Evolutionary conservation across 2,329 filamentous ascomycete species (phyloP).

Genomic region (Fusarium subglutinans): DNA sequence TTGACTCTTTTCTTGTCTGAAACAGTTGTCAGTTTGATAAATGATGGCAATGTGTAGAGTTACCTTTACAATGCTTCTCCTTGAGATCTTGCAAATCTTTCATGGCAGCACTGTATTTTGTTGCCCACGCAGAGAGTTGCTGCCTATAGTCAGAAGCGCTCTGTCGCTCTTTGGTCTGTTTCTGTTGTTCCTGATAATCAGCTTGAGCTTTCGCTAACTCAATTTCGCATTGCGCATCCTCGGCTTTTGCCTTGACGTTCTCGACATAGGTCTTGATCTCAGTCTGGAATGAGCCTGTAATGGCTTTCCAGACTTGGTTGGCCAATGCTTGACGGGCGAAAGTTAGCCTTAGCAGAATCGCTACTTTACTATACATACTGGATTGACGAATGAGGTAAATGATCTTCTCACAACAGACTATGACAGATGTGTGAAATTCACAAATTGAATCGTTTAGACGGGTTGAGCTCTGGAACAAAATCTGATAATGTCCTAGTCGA

Average conservation of each 20-base stretch:
- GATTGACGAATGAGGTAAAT: background rate
- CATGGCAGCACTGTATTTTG: background rate
- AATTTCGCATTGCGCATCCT: background rate
- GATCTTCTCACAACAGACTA: constrained; percentile 18
- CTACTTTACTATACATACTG: background rate
- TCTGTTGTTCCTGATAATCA: background rate
- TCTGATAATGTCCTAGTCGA: constrained; percentile 6
- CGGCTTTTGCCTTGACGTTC: background rate
- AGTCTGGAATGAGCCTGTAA: constrained; percentile 14
- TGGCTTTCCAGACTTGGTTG: background rate
- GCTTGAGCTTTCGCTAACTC: constrained; percentile 5
- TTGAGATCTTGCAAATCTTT: background rate
- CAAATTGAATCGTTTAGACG: background rate
- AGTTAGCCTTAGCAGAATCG: background rate
- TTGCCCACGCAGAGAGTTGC: background rate
- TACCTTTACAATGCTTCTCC: background rate
- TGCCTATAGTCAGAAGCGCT: background rate
- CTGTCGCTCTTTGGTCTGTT: constrained; percentile 1
- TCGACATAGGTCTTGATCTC: constrained; percentile 10
- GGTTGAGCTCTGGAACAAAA: background rate
- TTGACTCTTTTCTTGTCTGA: background rate
- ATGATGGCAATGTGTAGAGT: fast-evolving
- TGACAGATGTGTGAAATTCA: constrained; percentile 4
- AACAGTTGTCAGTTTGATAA: fast-evolving
- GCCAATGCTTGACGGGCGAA: fast-evolving